These are phyloP conservation scores for Asterella californica DNA, from an alignment of 225 moss, liverwort and hornwort species.

Conservation along the genomic window DNA sequence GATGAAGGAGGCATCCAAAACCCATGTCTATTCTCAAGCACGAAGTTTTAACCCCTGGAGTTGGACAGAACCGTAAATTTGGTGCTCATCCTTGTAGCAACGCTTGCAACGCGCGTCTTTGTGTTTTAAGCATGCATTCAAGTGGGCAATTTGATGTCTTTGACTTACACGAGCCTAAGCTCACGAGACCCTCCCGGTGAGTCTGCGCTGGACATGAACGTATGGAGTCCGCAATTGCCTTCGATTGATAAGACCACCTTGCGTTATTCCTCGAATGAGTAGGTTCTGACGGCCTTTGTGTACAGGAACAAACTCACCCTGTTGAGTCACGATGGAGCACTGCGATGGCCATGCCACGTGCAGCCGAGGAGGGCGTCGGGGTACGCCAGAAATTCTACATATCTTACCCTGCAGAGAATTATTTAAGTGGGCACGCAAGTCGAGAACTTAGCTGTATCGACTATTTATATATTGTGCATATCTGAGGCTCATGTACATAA, in stretches of 20 bases:
- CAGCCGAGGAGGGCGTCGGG: background rate
- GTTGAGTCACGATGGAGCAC: background rate
- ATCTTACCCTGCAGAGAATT: background rate
- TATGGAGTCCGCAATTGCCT: background rate
- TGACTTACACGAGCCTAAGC: background rate
- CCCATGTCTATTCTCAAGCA: too few relatives aligned
- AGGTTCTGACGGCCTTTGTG: background rate
- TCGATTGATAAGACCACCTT: background rate
- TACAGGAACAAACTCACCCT: background rate
- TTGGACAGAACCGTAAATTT: too few relatives aligned
- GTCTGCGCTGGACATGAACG: background rate
- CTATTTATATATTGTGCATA: conserved; percentile 3
- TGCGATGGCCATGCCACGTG: background rate
- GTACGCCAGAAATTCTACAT: conserved; percentile 2
- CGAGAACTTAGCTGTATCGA: background rate
- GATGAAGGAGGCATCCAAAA: too few relatives aligned
- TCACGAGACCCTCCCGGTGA: too few relatives aligned
- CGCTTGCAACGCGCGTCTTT: background rate
- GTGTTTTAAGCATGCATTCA: background rate
- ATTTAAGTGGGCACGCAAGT: background rate
- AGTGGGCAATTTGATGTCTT: background rate
- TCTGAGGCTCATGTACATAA: conserved; percentile 11
- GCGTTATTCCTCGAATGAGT: background rate
- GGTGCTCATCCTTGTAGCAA: background rate
- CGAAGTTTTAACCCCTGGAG: too few relatives aligned